Base-by-base conservation (phyloP, 306 rosid genomes). In the Trifolium pratense region DNA sequence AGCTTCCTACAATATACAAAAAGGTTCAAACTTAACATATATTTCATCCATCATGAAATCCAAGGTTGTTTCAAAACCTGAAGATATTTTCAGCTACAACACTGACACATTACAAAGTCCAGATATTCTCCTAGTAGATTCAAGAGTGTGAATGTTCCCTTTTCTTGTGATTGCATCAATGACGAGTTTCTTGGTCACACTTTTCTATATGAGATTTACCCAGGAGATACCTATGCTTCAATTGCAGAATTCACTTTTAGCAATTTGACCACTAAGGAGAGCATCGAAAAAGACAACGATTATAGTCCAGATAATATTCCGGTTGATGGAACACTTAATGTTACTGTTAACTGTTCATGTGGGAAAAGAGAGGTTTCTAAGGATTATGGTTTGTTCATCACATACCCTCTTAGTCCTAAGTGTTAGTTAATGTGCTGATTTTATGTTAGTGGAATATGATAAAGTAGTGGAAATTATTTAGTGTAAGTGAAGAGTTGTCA, bases 331-430 rank as follows among this genome's bases (percentile, higher is more conserved):
- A 48, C 6, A 5, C 17, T 90, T 66, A 85, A 84, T 49, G 96
- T 87, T 3, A 58, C 83, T 2, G 91, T 92, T 60, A 84, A 72
- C 3, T 88, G 96, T 79, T 79, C 81, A 6, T 90, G 97, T 75
- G 97, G 96, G 56, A 5, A 83, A 66, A 76, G 83, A 11, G 1
- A 21, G 21, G 36, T 92, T 75, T 84, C 91, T 1, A 46, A 81
- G 73, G 76, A 71, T 1, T 92, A 83, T 72, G 96, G 96, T 16
- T 21, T 88, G 88, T 92, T 92, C 37, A 20, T 86, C 13, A 89
- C 94, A 9, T 92, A 86, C 72, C 92, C 96, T 0, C 82, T 92
- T 10, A 57, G 77, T 43, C 2, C 39, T 0, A 56, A 9, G n/a
- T n/a, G n/a, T n/a, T n/a, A n/a, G n/a, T n/a, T n/a, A n/a, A n/a